A percentile compares a stretch with the other conserved stretches of the same genome.
These are phyloP conservation scores for Plantago ovata DNA, from an alignment of 257 asterid genomes.

Conservation along the genomic window DNA sequence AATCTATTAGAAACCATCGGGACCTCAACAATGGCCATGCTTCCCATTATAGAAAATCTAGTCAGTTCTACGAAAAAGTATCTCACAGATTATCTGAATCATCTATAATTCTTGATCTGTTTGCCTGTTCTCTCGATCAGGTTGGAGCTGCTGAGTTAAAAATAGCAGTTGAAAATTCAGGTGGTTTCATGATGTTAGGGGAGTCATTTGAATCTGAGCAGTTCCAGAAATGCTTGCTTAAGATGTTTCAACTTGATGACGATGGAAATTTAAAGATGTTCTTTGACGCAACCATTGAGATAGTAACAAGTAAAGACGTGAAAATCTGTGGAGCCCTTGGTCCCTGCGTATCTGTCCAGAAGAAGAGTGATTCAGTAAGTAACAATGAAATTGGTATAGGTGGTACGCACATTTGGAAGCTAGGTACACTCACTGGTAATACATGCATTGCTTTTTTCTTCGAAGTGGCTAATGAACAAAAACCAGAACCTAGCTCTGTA, in stretches of 20 bases:
- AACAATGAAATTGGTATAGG: slow-evolving; percentile 69
- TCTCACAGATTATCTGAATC: slow-evolving; percentile 66
- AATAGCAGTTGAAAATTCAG: slow-evolving; percentile 65
- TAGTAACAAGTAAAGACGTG: slow-evolving; percentile 71
- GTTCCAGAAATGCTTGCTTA: slow-evolving; percentile 66
- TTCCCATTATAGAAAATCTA: slow-evolving; percentile 49
- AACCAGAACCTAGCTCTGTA: slow-evolving; percentile 64
- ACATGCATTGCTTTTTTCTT: slow-evolving; percentile 88
- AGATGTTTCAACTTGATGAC: slow-evolving; percentile 53
- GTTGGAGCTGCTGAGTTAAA: slow-evolving; percentile 91
- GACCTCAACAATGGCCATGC: slow-evolving; percentile 59
- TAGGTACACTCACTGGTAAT: slow-evolving; percentile 59
- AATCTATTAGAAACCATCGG: slow-evolving; percentile 71
- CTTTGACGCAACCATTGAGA: slow-evolving; percentile 84
- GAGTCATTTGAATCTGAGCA: slow-evolving; percentile 85
- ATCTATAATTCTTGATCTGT: slow-evolving; percentile 83
- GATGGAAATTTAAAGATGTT: slow-evolving; percentile 65
- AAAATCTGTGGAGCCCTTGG: slow-evolving; percentile 90
- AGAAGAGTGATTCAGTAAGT: slow-evolving; percentile 60
- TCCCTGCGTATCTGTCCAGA: slow-evolving; percentile 61
- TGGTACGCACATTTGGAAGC: slow-evolving; percentile 77
- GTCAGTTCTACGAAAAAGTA: slow-evolving; percentile 59
- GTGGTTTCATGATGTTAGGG: slow-evolving; percentile 81
- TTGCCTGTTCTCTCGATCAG: slow-evolving; percentile 96
- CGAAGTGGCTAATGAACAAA: slow-evolving; percentile 60